Evolutionary conservation across 169 alveolate species (phyloP).

Genomic region (Blepharisma undulans): DNA sequence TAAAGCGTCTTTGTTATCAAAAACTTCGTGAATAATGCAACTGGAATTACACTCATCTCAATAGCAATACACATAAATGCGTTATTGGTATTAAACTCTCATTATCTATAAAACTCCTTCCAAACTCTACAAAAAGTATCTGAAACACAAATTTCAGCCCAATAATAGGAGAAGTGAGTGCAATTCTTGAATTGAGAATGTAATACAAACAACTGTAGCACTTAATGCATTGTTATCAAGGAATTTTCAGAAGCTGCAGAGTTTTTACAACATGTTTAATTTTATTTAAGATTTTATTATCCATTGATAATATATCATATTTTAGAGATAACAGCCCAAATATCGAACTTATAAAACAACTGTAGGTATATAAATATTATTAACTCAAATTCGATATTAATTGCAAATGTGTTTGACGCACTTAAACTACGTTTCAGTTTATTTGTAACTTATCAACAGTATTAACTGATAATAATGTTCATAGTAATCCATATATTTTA

Average conservation of each 20-base stretch:
- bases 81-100: neutral
- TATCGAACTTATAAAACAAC: conserved; percentile 36
- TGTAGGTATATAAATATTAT: neutral
- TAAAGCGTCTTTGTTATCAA: neutral
- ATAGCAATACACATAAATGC: neutral
- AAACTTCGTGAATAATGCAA: neutral
- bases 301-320: neutral
- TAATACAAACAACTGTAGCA: neutral
- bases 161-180: conserved; percentile 15
- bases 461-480: neutral
- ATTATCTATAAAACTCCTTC: conserved; percentile 3
- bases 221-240: conserved; percentile 39
- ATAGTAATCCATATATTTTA: neutral
- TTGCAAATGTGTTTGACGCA: too few species aligned
- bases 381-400: too few species aligned
- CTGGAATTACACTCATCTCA: neutral
- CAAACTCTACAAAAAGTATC: conserved; percentile 5
- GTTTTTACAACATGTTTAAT: conserved; percentile 33
- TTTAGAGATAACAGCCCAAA: neutral
- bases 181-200: conserved; percentile 16
- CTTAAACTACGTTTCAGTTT: too few species aligned
- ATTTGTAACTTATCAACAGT: neutral
- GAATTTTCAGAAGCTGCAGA: neutral
- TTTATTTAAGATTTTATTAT: neutral
- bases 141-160: neutral